These are phyloP conservation scores for Trebouxia sp. DNA, from an alignment of 139 green algal genomes.

Conservation along the genomic window DNA sequence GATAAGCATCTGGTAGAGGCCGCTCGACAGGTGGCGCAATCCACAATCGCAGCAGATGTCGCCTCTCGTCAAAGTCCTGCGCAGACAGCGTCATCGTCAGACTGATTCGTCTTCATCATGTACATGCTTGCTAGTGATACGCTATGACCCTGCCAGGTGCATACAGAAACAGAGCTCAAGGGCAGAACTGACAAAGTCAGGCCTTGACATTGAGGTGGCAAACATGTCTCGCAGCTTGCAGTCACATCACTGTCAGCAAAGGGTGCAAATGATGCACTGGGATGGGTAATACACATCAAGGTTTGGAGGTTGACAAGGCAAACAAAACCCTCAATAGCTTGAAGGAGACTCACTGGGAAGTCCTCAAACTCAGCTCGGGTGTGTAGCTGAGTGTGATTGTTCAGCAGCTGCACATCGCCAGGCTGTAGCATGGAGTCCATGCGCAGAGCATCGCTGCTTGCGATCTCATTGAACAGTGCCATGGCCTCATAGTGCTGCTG, in stretches of 20 bases:
- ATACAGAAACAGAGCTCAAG: neutral
- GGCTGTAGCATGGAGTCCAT: slow-evolving; percentile 64
- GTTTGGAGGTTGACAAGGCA: neutral
- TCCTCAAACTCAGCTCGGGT: slow-evolving; percentile 53
- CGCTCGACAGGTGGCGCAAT: slow-evolving; percentile 42
- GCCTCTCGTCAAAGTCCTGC: slow-evolving; percentile 36
- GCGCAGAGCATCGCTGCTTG: slow-evolving; percentile 48
- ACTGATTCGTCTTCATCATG: neutral
- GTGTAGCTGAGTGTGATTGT: slow-evolving; percentile 68
- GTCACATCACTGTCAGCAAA: neutral
- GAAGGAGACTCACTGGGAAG: slow-evolving; percentile 26
- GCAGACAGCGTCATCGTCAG: neutral
- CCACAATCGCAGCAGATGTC: slow-evolving; percentile 69
- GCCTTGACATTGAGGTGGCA: neutral
- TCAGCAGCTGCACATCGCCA: slow-evolving; percentile 71
- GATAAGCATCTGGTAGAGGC: slow-evolving; percentile 43
- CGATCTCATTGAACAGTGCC: slow-evolving; percentile 47
- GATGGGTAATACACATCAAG: neutral
- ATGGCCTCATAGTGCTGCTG: slow-evolving; percentile 49
- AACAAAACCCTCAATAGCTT: neutral
- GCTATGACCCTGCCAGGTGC: neutral
- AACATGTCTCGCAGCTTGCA: neutral
- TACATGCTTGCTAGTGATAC: neutral
- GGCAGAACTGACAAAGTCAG: neutral
- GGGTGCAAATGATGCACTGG: neutral